Conservation (phyloP, 1,284 basidiomycete species). For the Ustilago curta region DNA sequence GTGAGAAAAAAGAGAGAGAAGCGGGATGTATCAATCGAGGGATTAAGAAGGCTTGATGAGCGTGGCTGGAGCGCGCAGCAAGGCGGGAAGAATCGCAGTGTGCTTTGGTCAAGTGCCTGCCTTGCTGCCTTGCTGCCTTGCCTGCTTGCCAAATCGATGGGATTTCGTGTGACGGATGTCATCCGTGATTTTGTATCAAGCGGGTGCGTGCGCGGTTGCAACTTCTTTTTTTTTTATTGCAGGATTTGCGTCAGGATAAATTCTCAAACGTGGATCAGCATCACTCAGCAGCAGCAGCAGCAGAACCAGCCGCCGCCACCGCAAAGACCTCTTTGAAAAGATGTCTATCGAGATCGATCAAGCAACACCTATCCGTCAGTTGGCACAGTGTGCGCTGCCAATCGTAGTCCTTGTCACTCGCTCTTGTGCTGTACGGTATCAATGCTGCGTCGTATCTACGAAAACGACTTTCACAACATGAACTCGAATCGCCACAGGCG, state of each 20-base stretch:
- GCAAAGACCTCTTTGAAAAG: no score
- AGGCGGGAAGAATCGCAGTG: no score
- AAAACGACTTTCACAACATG: no score
- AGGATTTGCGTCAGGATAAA: constrained; percentile 3
- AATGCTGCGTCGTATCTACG: no score
- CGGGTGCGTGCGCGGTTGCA: constrained; percentile 7
- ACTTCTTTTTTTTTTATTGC: no score
- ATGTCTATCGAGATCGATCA: constrained; percentile 8
- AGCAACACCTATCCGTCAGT: not conserved
- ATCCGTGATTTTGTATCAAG: not conserved
- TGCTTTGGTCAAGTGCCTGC: no score
- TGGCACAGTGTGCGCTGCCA: not conserved
- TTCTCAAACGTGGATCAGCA: not conserved
- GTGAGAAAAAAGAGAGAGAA: constrained; percentile 16
- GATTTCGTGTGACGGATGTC: not conserved
- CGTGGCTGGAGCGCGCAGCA: no score
- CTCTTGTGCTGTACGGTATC: no score
- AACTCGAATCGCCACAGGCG: no score
- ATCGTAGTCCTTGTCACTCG: constrained; percentile 8
- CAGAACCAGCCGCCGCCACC: no score
- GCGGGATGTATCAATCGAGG: not conserved
- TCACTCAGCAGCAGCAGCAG: not conserved
- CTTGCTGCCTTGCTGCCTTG: no score
- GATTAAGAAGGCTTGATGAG: constrained; percentile 11
- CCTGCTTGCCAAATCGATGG: constrained; percentile 11